Evolutionary conservation across 768 basidiomycete species (phyloP).

Genomic region (Tylopilus rubrobrunneus): DNA sequence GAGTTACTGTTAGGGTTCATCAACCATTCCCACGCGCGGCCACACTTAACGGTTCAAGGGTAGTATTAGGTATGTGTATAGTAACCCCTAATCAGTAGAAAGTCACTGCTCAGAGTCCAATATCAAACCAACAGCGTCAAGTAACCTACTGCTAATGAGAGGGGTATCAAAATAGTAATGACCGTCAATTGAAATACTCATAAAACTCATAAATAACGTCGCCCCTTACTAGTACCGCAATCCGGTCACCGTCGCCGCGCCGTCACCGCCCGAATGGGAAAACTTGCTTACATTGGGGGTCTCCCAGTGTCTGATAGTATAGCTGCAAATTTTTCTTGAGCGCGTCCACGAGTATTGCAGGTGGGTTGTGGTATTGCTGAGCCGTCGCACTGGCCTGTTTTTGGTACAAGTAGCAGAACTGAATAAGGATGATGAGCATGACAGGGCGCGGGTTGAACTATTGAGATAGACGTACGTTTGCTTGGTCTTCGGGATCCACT

Average conservation of each 20-base stretch:
- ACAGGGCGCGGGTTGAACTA: background rate
- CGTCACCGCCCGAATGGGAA: background rate
- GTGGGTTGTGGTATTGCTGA: constrained; percentile 16
- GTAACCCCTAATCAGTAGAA: too few species aligned
- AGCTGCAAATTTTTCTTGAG: background rate
- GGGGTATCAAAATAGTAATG: background rate
- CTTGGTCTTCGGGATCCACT: constrained; percentile 4
- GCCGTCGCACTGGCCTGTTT: constrained; percentile 12
- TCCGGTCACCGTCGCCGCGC: background rate
- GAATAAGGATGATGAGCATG: background rate
- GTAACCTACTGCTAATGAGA: background rate
- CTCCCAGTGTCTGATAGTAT: background rate
- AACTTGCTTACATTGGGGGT: background rate
- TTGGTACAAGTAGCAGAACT: constrained; percentile 18
- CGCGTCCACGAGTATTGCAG: background rate
- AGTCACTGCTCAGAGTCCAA: too few species aligned
- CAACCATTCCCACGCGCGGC: too few species aligned
- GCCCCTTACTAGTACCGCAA: too few species aligned
- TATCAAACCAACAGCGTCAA: background rate
- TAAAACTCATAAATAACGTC: background rate
- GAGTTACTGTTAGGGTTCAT: too few species aligned
- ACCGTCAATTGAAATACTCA: background rate
- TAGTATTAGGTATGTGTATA: too few species aligned
- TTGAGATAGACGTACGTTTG: constrained; percentile 6
- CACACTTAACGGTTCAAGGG: too few species aligned